Conservation (phyloP, 345 rosid genomes). For the Arabidopsis arenosa region DNA sequence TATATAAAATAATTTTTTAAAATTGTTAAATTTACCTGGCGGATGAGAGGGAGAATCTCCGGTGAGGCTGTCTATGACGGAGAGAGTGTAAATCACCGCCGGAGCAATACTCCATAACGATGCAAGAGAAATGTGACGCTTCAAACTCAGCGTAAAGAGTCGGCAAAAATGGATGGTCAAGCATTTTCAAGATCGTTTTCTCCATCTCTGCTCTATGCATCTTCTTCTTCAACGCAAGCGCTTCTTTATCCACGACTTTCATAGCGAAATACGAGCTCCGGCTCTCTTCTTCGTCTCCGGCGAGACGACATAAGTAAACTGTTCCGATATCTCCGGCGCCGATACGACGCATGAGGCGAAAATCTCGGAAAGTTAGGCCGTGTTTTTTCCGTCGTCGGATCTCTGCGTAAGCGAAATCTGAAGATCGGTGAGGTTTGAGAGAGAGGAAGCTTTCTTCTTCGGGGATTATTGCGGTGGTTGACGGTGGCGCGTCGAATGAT, state of each 20-base stretch:
- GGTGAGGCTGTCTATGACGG: constrained; percentile 66
- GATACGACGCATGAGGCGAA: constrained; percentile 68
- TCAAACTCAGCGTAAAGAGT: constrained; percentile 88
- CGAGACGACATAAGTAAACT: constrained; percentile 80
- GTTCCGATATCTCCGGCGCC: constrained; percentile 96
- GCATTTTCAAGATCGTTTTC: constrained; percentile 76
- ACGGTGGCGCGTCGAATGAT: constrained; percentile 67
- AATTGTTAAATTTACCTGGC: constrained; percentile 55
- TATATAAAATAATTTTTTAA: not conserved
- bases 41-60: constrained; percentile 70
- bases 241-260: constrained; percentile 92
- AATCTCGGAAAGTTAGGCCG: constrained; percentile 70
- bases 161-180: constrained; percentile 94
- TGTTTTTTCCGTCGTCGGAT: constrained; percentile 57
- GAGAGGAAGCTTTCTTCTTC: constrained; percentile 49
- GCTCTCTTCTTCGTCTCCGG: constrained; percentile 27
- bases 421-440: constrained; percentile 79
- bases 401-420: constrained; percentile 81
- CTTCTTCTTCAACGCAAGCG: constrained; percentile 72
- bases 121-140: constrained; percentile 82
- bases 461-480: constrained; percentile 47
- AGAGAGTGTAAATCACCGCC: constrained; percentile 92
- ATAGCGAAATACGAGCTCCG: constrained; percentile 59
- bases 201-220: constrained; percentile 84
- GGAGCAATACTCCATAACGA: constrained; percentile 94